These are phyloP conservation scores for Knoxia roxburghii DNA, from an alignment of 257 asterid genomes.

Conservation along the genomic window DNA sequence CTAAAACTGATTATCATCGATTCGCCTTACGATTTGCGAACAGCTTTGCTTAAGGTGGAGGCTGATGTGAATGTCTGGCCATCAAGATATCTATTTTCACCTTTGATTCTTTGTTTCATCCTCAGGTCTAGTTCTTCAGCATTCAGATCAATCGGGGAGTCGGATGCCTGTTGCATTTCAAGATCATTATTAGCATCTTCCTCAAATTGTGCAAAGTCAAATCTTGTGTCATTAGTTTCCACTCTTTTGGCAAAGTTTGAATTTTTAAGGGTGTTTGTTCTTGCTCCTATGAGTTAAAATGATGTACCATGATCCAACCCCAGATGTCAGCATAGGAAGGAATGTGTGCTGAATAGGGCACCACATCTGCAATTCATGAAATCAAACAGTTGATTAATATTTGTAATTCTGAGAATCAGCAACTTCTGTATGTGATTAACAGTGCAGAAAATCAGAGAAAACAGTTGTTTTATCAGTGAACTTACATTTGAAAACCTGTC, in stretches of 20 bases:
- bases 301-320: conserved; percentile 97
- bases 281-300: background rate
- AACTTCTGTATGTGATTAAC: too few relatives aligned
- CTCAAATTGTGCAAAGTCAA: background rate
- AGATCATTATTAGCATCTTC: background rate
- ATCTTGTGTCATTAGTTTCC: background rate
- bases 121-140: conserved; percentile 69
- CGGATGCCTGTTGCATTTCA: conserved; percentile 56
- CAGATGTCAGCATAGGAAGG: conserved; percentile 96
- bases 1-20: background rate
- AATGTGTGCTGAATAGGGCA: conserved; percentile 88
- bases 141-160: conserved; percentile 40
- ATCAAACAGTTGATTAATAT: background rate
- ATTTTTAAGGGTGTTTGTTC: background rate
- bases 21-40: conserved; percentile 62
- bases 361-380: conserved; percentile 71
- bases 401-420: background rate
- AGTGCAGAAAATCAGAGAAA: background rate
- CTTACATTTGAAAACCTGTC: conserved; percentile 92
- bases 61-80: conserved; percentile 80
- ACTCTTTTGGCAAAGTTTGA: background rate
- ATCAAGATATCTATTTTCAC: conserved; percentile 74
- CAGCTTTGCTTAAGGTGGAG: conserved; percentile 84
- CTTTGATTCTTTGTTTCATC: conserved; percentile 64
- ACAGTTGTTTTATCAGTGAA: background rate